Conservation (phyloP, 306 rosid species). For the Glycine latifolia region DNA sequence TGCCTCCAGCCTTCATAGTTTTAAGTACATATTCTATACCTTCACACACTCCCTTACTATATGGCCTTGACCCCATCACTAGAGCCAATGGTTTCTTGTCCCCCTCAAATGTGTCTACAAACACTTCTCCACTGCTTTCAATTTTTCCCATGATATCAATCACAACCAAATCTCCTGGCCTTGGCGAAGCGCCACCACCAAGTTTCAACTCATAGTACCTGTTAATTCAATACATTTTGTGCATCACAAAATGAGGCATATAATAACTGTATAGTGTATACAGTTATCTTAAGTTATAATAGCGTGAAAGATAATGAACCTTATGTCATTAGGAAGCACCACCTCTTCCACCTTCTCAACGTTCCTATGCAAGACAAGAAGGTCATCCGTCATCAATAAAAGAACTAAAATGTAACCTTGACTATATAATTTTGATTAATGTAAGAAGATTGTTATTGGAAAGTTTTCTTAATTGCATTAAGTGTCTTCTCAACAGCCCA, state of each 20-base stretch:
- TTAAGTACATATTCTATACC: conserved; percentile 76
- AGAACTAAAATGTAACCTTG: too few species aligned
- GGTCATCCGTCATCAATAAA: conserved; percentile 3
- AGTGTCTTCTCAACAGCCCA: too few species aligned
- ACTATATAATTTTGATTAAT: too few species aligned
- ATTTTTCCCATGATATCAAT: conserved; percentile 74
- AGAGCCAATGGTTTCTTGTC: conserved; percentile 83
- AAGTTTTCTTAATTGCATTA: too few species aligned
- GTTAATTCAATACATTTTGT: conserved; percentile 3
- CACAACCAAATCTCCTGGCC: conserved; percentile 84
- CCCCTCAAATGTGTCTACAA: conserved; percentile 79
- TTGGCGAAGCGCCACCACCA: conserved; percentile 75
- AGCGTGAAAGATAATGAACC: conserved; percentile 49
- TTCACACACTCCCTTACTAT: conserved; percentile 90
- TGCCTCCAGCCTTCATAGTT: conserved; percentile 90
- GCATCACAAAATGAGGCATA: conserved; percentile 14
- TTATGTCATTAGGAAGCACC: conserved; percentile 82
- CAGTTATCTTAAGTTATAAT: background rate
- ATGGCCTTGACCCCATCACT: conserved; percentile 92
- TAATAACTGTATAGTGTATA: background rate
- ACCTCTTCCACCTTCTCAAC: conserved; percentile 81
- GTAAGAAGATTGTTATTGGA: too few species aligned
- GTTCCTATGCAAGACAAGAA: conserved; percentile 45
- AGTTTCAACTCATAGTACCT: conserved; percentile 73
- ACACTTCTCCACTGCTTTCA: conserved; percentile 64